phyloP scores from a whole-genome alignment of 2,329 filamentous ascomycete species.

The Fusarium hostae region DNA sequence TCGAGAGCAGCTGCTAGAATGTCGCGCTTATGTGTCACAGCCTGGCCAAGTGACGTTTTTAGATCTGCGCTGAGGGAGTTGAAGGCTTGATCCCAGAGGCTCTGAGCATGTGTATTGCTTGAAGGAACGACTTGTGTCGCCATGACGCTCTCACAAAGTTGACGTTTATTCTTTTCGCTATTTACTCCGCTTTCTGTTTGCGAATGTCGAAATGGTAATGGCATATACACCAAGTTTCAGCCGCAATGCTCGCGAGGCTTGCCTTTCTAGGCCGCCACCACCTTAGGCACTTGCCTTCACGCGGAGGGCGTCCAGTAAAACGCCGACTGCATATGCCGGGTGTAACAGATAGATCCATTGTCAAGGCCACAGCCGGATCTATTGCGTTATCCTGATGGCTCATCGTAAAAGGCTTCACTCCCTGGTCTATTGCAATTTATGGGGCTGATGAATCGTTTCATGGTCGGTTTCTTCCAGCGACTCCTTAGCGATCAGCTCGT shows the following conservation, averaged over 20 bases:
- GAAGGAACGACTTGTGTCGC: background rate
- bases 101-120: background rate
- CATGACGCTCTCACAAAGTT: accelerated
- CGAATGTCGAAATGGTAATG: too few species aligned
- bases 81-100: background rate
- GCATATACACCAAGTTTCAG: background rate
- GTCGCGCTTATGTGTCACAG: background rate
- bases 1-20: background rate
- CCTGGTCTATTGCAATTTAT: too few species aligned
- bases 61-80: background rate
- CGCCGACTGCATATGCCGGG: background rate
- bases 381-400: too few species aligned
- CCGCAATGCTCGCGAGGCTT: background rate
- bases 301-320: background rate
- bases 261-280: background rate
- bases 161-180: accelerated
- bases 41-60: background rate
- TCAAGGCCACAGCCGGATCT: background rate
- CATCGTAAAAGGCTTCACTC: too few species aligned
- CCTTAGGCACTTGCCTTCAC: background rate
- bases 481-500: background rate
- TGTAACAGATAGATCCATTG: background rate
- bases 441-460: too few species aligned
- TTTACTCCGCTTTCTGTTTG: background rate
- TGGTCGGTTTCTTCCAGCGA: too few species aligned